Percentiles rank a stretch among this genome's conserved stretches.
Conservation (phyloP, 305 asterid genomes). For the Ajuga reptans region DNA sequence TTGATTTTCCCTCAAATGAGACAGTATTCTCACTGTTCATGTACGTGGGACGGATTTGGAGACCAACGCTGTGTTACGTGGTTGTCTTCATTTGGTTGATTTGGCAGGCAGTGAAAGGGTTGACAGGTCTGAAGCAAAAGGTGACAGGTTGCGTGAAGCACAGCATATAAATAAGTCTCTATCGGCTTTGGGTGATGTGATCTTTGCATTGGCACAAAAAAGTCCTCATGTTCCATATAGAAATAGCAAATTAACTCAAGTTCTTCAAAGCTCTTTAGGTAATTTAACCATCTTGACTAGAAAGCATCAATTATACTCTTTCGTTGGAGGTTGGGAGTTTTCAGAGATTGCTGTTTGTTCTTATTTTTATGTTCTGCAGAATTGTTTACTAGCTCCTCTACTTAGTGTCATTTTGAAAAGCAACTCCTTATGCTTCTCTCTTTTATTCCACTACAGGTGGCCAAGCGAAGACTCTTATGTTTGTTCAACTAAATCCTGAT, state of each 20-base stretch:
- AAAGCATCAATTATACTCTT: not conserved
- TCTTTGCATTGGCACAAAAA: constrained; percentile 76
- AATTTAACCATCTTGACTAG: constrained; percentile 21
- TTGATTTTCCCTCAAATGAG: constrained; percentile 19
- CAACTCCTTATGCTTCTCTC: not conserved
- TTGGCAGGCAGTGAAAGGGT: constrained; percentile 99
- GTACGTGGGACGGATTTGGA: constrained; percentile 84
- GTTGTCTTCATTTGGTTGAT: constrained; percentile 93
- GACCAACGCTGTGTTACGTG: constrained; percentile 62
- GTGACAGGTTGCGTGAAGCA: constrained; percentile 92
- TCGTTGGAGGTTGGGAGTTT: constrained; percentile 5
- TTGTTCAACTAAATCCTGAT: constrained; percentile 92
- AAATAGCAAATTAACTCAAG: constrained; percentile 92
- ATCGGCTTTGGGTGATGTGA: constrained; percentile 98
- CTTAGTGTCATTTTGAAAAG: constrained; percentile 13
- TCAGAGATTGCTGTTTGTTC: not conserved
- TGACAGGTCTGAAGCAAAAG: constrained; percentile 84
- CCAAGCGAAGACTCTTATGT: constrained; percentile 95
- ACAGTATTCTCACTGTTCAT: constrained; percentile 87
- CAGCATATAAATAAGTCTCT: constrained; percentile 90
- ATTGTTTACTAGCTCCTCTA: not conserved
- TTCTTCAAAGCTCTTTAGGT: constrained; percentile 96
- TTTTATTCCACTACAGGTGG: constrained; percentile 51
- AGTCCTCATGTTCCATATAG: constrained; percentile 86
- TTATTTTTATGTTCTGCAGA: not conserved